These are phyloP conservation scores for Alliaria petiolata DNA, from an alignment of 345 rosid species.

Conservation along the genomic window DNA sequence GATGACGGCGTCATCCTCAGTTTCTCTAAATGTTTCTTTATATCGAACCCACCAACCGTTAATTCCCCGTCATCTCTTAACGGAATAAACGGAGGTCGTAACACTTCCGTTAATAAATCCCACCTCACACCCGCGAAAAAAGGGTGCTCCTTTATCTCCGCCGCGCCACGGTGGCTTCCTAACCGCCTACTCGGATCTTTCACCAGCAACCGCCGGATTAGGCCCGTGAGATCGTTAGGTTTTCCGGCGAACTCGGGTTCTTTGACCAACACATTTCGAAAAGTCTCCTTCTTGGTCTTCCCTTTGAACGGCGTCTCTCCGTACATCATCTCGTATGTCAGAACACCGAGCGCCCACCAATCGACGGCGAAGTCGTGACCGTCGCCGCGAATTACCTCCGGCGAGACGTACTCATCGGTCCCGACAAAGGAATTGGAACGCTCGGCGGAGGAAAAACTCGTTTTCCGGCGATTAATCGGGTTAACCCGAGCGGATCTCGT, in stretches of 20 bases:
- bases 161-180: constrained; percentile 65
- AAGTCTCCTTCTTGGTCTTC: constrained; percentile 72
- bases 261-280: constrained; percentile 59
- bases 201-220: constrained; percentile 62
- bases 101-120: constrained; percentile 73
- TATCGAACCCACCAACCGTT: constrained; percentile 30
- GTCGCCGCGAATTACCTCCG: constrained; percentile 77
- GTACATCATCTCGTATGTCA: constrained; percentile 78
- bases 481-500: constrained; percentile 79
- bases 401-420: constrained; percentile 90
- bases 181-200: constrained; percentile 70
- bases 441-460: constrained; percentile 55
- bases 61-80: constrained; percentile 45
- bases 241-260: constrained; percentile 62
- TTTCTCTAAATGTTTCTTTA: constrained; percentile 40
- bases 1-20: constrained; percentile 35
- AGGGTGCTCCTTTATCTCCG: constrained; percentile 71
- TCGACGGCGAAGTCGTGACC: constrained; percentile 97
- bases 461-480: constrained; percentile 70
- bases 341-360: constrained; percentile 94
- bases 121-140: constrained; percentile 70
- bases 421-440: constrained; percentile 88
- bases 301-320: constrained; percentile 88
- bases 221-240: constrained; percentile 53
- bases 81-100: constrained; percentile 84